These are phyloP conservation scores for Rhododendron ferrugineum DNA, from an alignment of 148 eudicot species.

Conservation along the genomic window DNA sequence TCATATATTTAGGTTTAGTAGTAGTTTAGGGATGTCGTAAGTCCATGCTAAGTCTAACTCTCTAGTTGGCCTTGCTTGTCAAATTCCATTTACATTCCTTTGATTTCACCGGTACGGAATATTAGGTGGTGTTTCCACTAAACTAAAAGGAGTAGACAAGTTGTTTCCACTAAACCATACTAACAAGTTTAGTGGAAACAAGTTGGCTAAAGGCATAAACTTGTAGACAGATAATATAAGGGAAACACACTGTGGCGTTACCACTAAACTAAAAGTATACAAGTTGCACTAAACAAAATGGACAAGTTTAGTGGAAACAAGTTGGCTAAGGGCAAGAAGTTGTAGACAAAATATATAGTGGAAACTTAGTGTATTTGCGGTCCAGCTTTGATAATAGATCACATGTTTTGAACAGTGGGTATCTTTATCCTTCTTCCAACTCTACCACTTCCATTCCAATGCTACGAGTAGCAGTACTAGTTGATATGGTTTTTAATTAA, in stretches of 20 bases:
- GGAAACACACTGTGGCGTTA: background rate
- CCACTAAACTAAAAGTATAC: background rate
- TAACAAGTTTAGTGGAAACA: background rate
- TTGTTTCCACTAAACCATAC: background rate
- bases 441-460: background rate
- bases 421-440: background rate
- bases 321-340: background rate
- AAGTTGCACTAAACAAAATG: background rate
- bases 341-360: background rate
- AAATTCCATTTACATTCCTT: background rate
- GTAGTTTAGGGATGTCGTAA: background rate
- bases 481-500: background rate
- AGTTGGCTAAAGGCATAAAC: too few relatives aligned
- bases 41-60: background rate
- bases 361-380: background rate
- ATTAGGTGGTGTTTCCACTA: background rate
- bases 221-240: background rate
- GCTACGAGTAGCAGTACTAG: background rate
- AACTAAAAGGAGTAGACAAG: background rate
- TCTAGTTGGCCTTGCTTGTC: background rate
- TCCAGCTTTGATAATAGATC: background rate
- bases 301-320: background rate
- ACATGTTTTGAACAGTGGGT: background rate
- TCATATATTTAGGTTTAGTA: background rate
- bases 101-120: background rate